A percentile compares a stretch with the other conserved stretches of the same genome.
Evolutionary conservation across 2,329 filamentous ascomycete genomes (phyloP).

Genomic region (Penicillium corylophilum): DNA sequence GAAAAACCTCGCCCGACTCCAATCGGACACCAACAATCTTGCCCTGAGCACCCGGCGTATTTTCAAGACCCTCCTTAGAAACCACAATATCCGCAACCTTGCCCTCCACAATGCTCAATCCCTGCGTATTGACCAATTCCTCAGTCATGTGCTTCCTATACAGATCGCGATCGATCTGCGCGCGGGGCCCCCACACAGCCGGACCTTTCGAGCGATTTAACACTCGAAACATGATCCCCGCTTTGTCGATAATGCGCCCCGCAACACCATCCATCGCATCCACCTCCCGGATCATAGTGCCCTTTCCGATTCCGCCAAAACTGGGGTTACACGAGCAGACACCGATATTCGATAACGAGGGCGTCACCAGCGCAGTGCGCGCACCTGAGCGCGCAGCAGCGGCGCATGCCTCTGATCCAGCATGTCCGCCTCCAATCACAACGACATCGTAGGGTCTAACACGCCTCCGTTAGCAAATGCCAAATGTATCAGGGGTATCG

Average conservation of each 20-base stretch:
- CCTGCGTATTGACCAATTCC: conserved; percentile 74
- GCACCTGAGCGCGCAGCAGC: conserved; percentile 87
- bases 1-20: conserved; percentile 81
- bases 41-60: conserved; percentile 56
- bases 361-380: conserved; percentile 84
- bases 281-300: conserved; percentile 91
- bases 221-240: conserved; percentile 89
- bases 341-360: conserved; percentile 81
- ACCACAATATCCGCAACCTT: conserved; percentile 91
- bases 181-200: conserved; percentile 93
- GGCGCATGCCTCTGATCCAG: conserved; percentile 88
- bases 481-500: not conserved
- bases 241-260: conserved; percentile 85
- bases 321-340: conserved; percentile 97
- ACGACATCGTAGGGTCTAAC: conserved; percentile 80
- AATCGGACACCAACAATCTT: conserved; percentile 82
- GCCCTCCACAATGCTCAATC: conserved; percentile 76
- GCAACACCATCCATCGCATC: conserved; percentile 91
- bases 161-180: conserved; percentile 87
- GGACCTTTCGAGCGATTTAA: conserved; percentile 88
- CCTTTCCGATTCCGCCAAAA: conserved; percentile 98
- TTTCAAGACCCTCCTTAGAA: conserved; percentile 54
- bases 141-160: conserved; percentile 91
- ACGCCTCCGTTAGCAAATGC: conserved; percentile 3
- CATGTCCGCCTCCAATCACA: conserved; percentile 93